Conservation (phyloP, 495 filamentous ascomycete species). For the Penicillium riverlandense region DNA sequence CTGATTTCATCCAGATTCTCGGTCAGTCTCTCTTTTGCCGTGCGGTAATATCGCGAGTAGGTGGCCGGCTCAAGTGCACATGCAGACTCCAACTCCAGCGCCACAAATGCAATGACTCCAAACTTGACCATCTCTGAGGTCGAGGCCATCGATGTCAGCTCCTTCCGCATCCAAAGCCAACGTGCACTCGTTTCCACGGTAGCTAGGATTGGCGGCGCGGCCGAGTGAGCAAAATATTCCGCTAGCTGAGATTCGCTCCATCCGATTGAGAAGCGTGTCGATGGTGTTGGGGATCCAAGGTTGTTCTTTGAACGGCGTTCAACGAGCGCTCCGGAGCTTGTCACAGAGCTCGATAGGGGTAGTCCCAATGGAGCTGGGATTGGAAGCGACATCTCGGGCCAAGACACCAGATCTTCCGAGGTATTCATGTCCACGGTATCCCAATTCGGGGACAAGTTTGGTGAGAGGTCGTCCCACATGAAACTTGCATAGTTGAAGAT, state of each 20-base stretch:
- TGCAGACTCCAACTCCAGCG: constrained; percentile 3
- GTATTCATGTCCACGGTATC: constrained; percentile 1
- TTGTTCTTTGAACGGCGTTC: neutral
- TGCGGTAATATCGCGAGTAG: constrained; percentile 3
- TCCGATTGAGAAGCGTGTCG: neutral
- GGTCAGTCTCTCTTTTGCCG: constrained; percentile 1
- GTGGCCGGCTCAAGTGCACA: constrained; percentile 3
- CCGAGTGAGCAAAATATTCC: constrained; percentile 5
- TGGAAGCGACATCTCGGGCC: constrained; percentile 1
- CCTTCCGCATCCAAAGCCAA: constrained; percentile 8
- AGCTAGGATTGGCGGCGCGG: constrained; percentile 5
- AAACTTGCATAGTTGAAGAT: constrained; percentile 31
- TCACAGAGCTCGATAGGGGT: neutral
- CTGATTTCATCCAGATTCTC: constrained; percentile 1
- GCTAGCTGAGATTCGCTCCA: constrained; percentile 6
- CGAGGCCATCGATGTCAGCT: constrained; percentile 4
- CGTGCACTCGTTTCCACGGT: constrained; percentile 5
- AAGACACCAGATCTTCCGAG: constrained; percentile 1
- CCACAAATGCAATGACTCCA: constrained; percentile 6
- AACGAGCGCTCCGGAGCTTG: neutral
- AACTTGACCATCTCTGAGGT: constrained; percentile 4
- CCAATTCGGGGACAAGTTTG: constrained; percentile 1
- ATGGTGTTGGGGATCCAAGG: neutral
- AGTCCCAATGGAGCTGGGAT: neutral
- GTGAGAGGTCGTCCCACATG: constrained; percentile 24